These are phyloP conservation scores for Syzygium jambos DNA, from an alignment of 345 rosid species.

Conservation along the genomic window DNA sequence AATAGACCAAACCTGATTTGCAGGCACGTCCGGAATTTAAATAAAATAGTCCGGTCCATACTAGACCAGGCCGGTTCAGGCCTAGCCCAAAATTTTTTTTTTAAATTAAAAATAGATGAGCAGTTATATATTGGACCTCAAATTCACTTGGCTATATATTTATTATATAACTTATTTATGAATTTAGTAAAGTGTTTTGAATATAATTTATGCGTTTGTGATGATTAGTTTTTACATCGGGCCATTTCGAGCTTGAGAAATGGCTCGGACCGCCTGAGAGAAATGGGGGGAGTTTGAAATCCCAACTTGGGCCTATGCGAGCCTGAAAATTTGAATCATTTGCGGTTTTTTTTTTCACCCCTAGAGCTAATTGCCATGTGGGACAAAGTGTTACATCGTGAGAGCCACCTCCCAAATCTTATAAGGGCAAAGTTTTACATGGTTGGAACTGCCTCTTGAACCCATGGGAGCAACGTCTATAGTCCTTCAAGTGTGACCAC, in stretches of 20 bases:
- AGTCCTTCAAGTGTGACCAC: background rate
- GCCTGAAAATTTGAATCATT: background rate
- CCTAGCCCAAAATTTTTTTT: background rate
- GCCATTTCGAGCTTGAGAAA: background rate
- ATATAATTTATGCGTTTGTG: fast-evolving
- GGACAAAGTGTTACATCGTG: background rate
- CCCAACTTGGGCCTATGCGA: background rate
- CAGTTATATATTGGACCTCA: background rate
- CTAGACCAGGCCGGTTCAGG: background rate
- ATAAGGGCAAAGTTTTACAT: background rate
- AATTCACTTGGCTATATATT: background rate
- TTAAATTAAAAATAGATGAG: background rate
- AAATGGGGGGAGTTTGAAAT: background rate
- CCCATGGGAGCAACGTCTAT: background rate
- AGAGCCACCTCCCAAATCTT: background rate
- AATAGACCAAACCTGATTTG: no score
- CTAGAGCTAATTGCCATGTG: background rate
- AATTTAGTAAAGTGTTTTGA: background rate
- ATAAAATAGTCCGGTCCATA: background rate
- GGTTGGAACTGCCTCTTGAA: background rate
- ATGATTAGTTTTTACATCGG: background rate
- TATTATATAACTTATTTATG: background rate
- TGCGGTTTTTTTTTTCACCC: background rate
- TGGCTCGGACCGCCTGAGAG: fast-evolving
- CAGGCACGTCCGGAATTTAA: no score